Evolutionary conservation across 345 rosid species (phyloP), one percentile per base, ranked within the genome.

Genomic region (Citrus trifoliata): DNA sequence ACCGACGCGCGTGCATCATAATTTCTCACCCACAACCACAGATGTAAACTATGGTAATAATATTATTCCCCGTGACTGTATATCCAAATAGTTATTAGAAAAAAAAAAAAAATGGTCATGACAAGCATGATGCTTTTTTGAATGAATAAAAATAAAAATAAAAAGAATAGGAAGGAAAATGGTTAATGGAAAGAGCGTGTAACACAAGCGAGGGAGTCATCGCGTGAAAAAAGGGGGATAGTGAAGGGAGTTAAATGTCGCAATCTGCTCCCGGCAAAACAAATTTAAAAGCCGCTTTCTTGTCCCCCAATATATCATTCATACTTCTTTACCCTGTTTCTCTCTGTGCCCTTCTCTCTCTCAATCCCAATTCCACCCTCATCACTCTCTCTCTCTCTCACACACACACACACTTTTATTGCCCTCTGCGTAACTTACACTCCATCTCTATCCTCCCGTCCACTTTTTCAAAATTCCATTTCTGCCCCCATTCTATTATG

Each of bases 251-350:
- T 84, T 86, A 65, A 0, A 53, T 79, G 90, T 88, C 87, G 76
- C 68, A 74, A 12, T 84, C 83, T 79, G 85, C 46, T 72, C 38
- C 88, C 88, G 88, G 88, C 86, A 86, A 73, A 21, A 71, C 83
- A 81, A 86, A 86, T 62, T 18, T 71, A 84, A 88, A 86, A 88
- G 86, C 83, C 83, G 84, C 91, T 86, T 84, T 86, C 85, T 70
- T 86, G 90, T 86, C 89, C 81, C 87, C 86, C 83, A 69, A 27
- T 68, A 76, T 84, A 81, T 88, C 84, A 83, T 13, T 88, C 82
- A 84, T 78, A 70, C 81, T 83, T 58, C 83, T 78, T 84, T 78
- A 55, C 32, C 60, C 80, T 84, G 88, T 82, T 83, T 86, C 78
- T 71, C 83, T 59, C 76, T 87, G 90, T 85, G 86, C 75, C 86